phyloP scores from a whole-genome alignment of 1,284 basidiomycete species.

The Ceratobasidium sp. region DNA sequence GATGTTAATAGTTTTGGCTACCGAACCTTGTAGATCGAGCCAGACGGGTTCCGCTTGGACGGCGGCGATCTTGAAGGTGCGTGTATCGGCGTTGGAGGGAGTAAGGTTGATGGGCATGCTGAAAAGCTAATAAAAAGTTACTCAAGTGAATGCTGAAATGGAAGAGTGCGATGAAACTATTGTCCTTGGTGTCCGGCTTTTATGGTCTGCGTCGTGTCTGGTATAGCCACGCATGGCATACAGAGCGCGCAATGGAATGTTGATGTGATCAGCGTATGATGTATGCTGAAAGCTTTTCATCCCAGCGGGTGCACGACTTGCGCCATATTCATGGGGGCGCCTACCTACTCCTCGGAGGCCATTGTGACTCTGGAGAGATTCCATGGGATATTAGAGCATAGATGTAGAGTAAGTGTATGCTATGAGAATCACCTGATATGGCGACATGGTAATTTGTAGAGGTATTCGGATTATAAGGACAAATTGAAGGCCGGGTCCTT shows the following conservation, averaged over 20 bases:
- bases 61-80: constrained; percentile 31
- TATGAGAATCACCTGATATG: constrained; percentile 11
- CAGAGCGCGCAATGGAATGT: background rate
- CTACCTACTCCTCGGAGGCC: background rate
- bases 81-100: constrained; percentile 30
- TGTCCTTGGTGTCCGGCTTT: background rate
- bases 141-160: background rate
- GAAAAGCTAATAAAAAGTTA: background rate
- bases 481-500: background rate
- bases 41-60: constrained; percentile 51
- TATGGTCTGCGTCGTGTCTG: background rate
- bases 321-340: background rate
- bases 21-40: constrained; percentile 57
- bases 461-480: background rate
- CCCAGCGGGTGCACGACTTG: constrained; percentile 1
- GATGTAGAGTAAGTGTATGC: background rate
- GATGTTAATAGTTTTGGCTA: constrained; percentile 56
- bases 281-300: background rate
- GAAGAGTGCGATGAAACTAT: background rate
- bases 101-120: constrained; percentile 20
- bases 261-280: background rate
- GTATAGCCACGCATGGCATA: background rate
- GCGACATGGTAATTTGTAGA: constrained; percentile 2
- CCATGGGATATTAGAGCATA: background rate
- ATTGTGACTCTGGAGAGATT: background rate